Evolutionary conservation across 2,329 filamentous ascomycete genomes (phyloP).

Genomic region (Colletotrichum coccodes): DNA sequence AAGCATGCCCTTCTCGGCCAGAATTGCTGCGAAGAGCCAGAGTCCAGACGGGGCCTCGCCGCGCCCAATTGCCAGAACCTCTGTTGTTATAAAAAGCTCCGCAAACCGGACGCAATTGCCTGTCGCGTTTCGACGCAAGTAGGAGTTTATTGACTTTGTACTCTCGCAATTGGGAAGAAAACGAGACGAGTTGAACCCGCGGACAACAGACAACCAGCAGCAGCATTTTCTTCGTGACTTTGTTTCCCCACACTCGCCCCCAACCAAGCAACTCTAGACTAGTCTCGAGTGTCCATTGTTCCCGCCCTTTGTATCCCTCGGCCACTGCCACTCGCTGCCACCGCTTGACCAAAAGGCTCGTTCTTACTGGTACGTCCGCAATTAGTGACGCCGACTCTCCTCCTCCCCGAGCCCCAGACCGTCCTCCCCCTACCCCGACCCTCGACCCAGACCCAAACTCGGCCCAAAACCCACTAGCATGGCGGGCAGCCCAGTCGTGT

Average conservation of each 20-base stretch:
- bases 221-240: neutral
- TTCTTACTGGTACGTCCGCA: slow-evolving; percentile 28
- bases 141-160: too few species aligned
- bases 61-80: neutral
- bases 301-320: slow-evolving; percentile 12
- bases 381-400: slow-evolving; percentile 20
- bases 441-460: slow-evolving; percentile 25
- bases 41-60: neutral
- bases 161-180: neutral
- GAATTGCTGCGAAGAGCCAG: slow-evolving; percentile 31
- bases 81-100: slow-evolving; percentile 1
- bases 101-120: slow-evolving; percentile 9
- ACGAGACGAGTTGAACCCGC: neutral
- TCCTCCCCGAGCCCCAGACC: slow-evolving; percentile 24
- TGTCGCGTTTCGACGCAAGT: neutral
- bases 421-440: slow-evolving; percentile 5
- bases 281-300: slow-evolving; percentile 13
- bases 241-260: slow-evolving; percentile 1
- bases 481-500: slow-evolving; percentile 20
- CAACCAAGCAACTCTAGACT: neutral
- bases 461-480: slow-evolving; percentile 30
- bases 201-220: neutral
- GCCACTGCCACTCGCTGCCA: neutral
- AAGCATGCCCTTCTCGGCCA: slow-evolving; percentile 29
- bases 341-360: slow-evolving; percentile 28